A percentile compares a stretch with the other conserved stretches of the same genome.
Evolutionary conservation across 257 asterid genomes (phyloP).

Genomic region (Solanum corneliomulleri): DNA sequence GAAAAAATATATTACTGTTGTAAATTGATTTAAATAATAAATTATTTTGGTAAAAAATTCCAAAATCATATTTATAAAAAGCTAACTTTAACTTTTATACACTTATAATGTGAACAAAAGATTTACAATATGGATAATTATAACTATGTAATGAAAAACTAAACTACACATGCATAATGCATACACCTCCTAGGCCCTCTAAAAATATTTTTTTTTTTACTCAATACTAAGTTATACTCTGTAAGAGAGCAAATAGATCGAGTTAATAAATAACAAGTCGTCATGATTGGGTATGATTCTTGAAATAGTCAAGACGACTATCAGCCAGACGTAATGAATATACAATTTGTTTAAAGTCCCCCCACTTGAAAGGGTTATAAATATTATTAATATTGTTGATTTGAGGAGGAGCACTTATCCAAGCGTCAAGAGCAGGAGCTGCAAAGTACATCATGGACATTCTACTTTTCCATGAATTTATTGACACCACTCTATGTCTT

Average conservation of each 20-base stretch:
- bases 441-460: conserved; percentile 69
- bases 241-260: background rate
- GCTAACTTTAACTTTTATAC: background rate
- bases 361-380: conserved; percentile 61
- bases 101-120: background rate
- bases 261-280: background rate
- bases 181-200: no score
- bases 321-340: conserved; percentile 42
- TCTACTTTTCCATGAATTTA: conserved; percentile 25
- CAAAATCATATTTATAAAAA: background rate
- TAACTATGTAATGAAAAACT: background rate
- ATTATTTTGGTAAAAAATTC: no score
- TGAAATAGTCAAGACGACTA: conserved; percentile 50
- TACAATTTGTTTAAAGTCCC: conserved; percentile 38
- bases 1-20: no score
- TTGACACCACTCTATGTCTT: conserved; percentile 50
- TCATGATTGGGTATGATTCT: background rate
- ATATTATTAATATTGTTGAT: conserved; percentile 7
- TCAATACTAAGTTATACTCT: background rate
- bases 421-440: conserved; percentile 39
- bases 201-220: no score
- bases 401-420: conserved; percentile 26
- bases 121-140: background rate
- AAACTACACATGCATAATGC: background rate
- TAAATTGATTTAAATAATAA: no score